These are phyloP conservation scores for Eucalyptus camaldulensis DNA, from an alignment of 345 rosid species.

Conservation along the genomic window DNA sequence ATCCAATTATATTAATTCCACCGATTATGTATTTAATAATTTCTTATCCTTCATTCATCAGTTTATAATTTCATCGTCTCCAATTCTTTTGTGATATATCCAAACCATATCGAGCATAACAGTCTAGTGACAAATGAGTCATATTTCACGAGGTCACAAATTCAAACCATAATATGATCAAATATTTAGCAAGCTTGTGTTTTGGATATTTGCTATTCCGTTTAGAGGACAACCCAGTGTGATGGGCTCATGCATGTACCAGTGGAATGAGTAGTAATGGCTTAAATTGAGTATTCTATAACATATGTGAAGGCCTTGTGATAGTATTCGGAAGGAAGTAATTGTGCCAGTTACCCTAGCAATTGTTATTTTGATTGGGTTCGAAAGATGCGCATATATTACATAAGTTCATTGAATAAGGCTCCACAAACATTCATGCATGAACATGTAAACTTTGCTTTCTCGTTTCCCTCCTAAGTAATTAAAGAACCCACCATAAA, in stretches of 20 bases:
- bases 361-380: neutral
- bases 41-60: neutral
- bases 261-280: neutral
- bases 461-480: neutral
- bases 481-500: neutral
- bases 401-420: too few species aligned
- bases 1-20: neutral
- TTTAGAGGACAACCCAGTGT: rapidly evolving
- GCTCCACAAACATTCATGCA: neutral
- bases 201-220: neutral
- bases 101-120: neutral
- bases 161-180: neutral
- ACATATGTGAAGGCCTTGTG: neutral
- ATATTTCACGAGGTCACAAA: neutral
- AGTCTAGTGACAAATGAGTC: neutral
- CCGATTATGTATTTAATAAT: neutral
- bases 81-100: neutral
- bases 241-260: neutral
- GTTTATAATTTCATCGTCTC: neutral
- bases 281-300: neutral
- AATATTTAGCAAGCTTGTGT: neutral
- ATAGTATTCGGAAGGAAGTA: neutral
- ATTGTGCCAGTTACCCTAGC: neutral
- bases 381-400: rapidly evolving
- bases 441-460: neutral